phyloP scores from a whole-genome alignment of 169 alveolate genomes.

The Besnoitia besnoiti region DNA sequence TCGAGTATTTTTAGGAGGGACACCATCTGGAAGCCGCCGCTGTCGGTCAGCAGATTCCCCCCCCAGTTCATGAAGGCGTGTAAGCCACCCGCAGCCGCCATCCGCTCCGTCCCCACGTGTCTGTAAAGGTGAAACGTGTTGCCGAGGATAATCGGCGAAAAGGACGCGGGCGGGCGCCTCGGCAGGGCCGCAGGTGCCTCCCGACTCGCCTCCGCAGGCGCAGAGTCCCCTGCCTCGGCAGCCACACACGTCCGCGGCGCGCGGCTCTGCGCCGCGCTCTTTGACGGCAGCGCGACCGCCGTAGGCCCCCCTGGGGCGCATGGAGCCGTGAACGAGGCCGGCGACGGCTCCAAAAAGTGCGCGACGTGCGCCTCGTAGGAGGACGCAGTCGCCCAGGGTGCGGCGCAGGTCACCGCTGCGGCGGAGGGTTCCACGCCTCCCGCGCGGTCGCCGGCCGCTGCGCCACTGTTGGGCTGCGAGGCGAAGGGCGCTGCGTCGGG shows the following conservation, averaged over 20 bases:
- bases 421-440: background rate
- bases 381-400: too few species aligned
- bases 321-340: too few species aligned
- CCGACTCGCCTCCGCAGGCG: too few species aligned
- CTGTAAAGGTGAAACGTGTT: conserved; percentile 97
- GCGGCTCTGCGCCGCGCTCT: too few species aligned
- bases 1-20: conserved; percentile 88
- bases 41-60: conserved; percentile 95
- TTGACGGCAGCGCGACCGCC: background rate
- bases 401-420: background rate
- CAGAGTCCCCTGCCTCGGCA: too few species aligned
- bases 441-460: too few species aligned
- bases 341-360: too few species aligned
- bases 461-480: too few species aligned
- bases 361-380: too few species aligned
- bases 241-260: too few species aligned
- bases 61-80: conserved; percentile 94
- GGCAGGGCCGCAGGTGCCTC: background rate
- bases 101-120: conserved; percentile 93
- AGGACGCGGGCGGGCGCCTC: conserved; percentile 33
- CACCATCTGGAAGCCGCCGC: conserved; percentile 97
- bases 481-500: background rate
- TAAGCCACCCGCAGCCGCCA: conserved; percentile 91
- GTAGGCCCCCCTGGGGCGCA: background rate
- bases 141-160: conserved; percentile 86